Evolutionary conservation across 495 filamentous ascomycete genomes (phyloP).

Genomic region (Talaromyces wortmannii): DNA sequence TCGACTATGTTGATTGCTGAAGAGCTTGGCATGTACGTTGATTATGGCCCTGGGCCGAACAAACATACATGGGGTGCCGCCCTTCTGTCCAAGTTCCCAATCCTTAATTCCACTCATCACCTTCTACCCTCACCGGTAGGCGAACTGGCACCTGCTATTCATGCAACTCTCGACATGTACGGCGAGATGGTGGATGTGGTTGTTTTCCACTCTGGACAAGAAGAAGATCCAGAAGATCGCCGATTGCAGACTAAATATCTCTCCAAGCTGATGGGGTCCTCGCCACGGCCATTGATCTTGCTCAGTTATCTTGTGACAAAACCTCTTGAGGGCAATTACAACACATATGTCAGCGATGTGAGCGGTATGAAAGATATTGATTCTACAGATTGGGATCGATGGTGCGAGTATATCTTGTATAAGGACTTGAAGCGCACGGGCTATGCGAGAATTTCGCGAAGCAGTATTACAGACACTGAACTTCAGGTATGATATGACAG

Average conservation of each 20-base stretch:
- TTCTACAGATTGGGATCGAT: conserved; percentile 87
- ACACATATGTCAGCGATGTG: conserved; percentile 81
- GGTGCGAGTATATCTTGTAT: conserved; percentile 99
- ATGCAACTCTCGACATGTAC: conserved; percentile 91
- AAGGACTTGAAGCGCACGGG: conserved; percentile 81
- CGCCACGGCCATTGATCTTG: conserved; percentile 73
- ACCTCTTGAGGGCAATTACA: conserved; percentile 91
- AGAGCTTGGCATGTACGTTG: conserved; percentile 95
- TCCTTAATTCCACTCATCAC: conserved; percentile 94
- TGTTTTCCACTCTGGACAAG: conserved; percentile 98
- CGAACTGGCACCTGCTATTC: conserved; percentile 92
- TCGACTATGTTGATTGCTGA: conserved; percentile 93
- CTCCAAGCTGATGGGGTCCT: conserved; percentile 78
- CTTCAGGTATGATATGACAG: conserved; percentile 58
- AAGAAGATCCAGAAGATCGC: conserved; percentile 93
- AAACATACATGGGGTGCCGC: conserved; percentile 98
- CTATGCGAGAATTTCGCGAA: conserved; percentile 82
- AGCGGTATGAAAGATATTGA: conserved; percentile 97
- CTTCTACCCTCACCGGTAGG: conserved; percentile 88
- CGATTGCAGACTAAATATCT: conserved; percentile 84
- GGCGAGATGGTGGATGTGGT: conserved; percentile 87
- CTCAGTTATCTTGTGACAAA: conserved; percentile 90
- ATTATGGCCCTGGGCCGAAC: conserved; percentile 95
- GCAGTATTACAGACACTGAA: conserved; percentile 95
- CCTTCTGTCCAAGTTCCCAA: conserved; percentile 93